A percentile compares a stretch with the other conserved stretches of the same genome.
phyloP scores from a whole-genome alignment of 2,329 filamentous ascomycete genomes.

The Diaporthe citriasiana region DNA sequence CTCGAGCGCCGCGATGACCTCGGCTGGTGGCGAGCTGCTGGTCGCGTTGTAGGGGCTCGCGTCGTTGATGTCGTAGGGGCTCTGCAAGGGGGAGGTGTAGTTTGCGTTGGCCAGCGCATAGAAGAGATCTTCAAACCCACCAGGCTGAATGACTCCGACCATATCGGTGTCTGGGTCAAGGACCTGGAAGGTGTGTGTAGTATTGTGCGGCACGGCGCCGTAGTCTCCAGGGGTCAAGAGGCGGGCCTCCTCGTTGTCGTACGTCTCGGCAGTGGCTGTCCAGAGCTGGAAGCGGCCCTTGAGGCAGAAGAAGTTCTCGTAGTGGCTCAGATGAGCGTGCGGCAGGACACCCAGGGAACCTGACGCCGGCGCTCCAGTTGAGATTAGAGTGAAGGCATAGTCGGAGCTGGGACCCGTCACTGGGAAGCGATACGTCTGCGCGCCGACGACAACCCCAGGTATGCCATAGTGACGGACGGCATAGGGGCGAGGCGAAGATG shows the following conservation, averaged over 20 bases:
- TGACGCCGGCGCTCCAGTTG: conserved; percentile 57
- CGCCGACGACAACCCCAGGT: background rate
- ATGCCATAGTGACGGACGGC: conserved; percentile 38
- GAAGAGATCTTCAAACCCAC: conserved; percentile 64
- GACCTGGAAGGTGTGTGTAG: conserved; percentile 63
- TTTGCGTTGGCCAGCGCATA: conserved; percentile 49
- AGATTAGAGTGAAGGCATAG: conserved; percentile 60
- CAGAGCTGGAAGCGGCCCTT: conserved; percentile 62
- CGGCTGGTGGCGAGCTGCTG: conserved; percentile 46
- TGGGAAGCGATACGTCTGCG: conserved; percentile 34
- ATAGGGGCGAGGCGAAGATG: conserved; percentile 30
- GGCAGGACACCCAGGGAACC: conserved; percentile 57
- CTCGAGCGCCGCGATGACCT: conserved; percentile 54
- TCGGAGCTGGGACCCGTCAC: conserved; percentile 61
- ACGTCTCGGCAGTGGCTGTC: conserved; percentile 53
- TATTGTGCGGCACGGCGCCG: conserved; percentile 60
- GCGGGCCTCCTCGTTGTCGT: conserved; percentile 44
- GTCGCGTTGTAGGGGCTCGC: conserved; percentile 45
- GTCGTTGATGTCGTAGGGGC: conserved; percentile 33
- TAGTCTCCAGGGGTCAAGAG: conserved; percentile 61
- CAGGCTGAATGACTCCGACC: conserved; percentile 60
- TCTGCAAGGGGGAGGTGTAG: conserved; percentile 37
- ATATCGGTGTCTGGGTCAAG: conserved; percentile 63
- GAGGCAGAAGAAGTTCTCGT: conserved; percentile 62
- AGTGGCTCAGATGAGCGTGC: conserved; percentile 58